A percentile compares a stretch with the other conserved stretches of the same genome.
These are phyloP conservation scores for Gaeumannomyces sp. DNA, from an alignment of 2,329 filamentous ascomycete species.

Conservation along the genomic window DNA sequence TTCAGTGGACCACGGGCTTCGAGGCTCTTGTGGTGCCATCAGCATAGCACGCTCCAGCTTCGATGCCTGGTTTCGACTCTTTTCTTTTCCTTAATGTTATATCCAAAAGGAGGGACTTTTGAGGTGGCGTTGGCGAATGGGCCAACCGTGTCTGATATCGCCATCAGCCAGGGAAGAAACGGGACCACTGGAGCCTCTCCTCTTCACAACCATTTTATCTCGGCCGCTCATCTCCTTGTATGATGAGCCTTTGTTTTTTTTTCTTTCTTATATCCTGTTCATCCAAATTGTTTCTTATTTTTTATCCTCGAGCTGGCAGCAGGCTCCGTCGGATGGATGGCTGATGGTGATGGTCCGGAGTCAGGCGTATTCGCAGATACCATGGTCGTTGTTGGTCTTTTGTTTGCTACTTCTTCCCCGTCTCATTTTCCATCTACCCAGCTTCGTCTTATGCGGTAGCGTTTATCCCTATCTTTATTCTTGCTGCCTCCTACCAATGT, in stretches of 20 bases:
- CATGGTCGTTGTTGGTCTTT: background rate
- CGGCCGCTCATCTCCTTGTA: background rate
- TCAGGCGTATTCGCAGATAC: constrained; percentile 1
- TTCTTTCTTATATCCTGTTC: no score
- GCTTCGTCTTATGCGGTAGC: background rate
- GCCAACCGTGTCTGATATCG: background rate
- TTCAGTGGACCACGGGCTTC: background rate
- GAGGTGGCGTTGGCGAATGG: background rate
- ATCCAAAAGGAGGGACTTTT: background rate
- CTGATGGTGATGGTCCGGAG: background rate
- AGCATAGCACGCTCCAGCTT: no score
- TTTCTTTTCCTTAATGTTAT: background rate
- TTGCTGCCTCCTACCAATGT: background rate
- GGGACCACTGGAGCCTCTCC: background rate
- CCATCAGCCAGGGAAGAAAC: background rate
- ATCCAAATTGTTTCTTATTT: background rate
- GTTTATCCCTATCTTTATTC: background rate
- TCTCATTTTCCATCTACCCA: background rate
- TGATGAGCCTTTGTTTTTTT: background rate
- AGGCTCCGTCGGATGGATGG: background rate
- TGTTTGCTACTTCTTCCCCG: background rate
- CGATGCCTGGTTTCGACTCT: background rate
- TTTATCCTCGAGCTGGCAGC: background rate
- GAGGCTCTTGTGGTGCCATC: no score
- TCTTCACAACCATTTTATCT: background rate